These are phyloP conservation scores for Meira nashicola DNA, from an alignment of 1,284 basidiomycete genomes.

Conservation along the genomic window DNA sequence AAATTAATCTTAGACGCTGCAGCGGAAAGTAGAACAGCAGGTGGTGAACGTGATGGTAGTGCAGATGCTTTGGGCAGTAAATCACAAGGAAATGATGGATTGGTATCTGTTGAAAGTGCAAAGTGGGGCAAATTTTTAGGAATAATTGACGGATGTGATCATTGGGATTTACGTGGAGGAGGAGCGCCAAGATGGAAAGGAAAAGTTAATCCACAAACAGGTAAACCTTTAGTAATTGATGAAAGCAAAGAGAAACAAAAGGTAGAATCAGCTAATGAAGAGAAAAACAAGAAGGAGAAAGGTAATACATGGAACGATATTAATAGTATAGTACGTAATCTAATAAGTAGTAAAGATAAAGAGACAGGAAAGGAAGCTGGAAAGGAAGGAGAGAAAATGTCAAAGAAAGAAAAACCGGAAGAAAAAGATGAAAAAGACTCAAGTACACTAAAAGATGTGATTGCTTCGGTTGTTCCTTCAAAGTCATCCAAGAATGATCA, in stretches of 20 bases:
- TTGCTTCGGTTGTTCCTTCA: background rate
- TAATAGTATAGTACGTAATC: slow-evolving; percentile 22
- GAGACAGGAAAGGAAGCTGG: background rate
- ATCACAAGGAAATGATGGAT: slow-evolving; percentile 86
- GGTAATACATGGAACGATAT: slow-evolving; percentile 36
- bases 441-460: background rate
- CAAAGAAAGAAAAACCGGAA: background rate
- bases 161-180: slow-evolving; percentile 89
- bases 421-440: slow-evolving; percentile 10
- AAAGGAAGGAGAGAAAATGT: background rate
- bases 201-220: slow-evolving; percentile 43
- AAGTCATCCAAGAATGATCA: slow-evolving; percentile 1
- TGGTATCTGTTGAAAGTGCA: slow-evolving; percentile 68
- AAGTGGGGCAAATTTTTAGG: slow-evolving; percentile 63
- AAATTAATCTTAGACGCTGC: slow-evolving; percentile 81
- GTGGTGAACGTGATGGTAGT: slow-evolving; percentile 43
- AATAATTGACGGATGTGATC: slow-evolving; percentile 82
- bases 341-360: slow-evolving; percentile 3
- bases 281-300: slow-evolving; percentile 8
- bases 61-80: slow-evolving; percentile 52
- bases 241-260: slow-evolving; percentile 13
- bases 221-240: slow-evolving; percentile 21
- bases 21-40: slow-evolving; percentile 52
- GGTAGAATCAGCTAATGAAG: background rate
- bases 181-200: slow-evolving; percentile 54